Percentiles rank a stretch among this genome's conserved stretches.
Conservation (phyloP, 495 filamentous ascomycete species). For the Penicillium maclennaniae region DNA sequence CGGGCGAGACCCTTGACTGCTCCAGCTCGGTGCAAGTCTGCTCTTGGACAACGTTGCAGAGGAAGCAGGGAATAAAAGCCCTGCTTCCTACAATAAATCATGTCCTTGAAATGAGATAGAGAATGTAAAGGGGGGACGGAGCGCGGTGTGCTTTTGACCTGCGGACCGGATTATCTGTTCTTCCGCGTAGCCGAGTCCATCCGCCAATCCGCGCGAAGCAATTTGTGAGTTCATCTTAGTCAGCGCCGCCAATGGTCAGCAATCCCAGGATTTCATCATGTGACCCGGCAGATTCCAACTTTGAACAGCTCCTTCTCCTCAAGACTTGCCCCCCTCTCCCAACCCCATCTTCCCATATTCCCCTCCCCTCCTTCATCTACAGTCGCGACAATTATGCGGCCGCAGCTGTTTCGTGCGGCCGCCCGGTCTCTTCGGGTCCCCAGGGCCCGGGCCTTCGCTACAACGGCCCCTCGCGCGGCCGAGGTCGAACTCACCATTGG, state of each 20-base stretch:
- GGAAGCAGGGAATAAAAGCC: constrained; percentile 47
- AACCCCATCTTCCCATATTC: constrained; percentile 26
- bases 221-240: constrained; percentile 31
- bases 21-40: constrained; percentile 63
- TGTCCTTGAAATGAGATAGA: constrained; percentile 59
- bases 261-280: constrained; percentile 14
- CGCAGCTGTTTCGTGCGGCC: constrained; percentile 81
- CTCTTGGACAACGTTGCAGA: constrained; percentile 64
- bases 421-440: constrained; percentile 67
- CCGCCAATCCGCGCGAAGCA: constrained; percentile 30
- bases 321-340: constrained; percentile 17
- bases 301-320: constrained; percentile 26
- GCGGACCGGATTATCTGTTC: constrained; percentile 21
- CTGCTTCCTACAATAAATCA: constrained; percentile 88
- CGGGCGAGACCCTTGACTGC: constrained; percentile 48
- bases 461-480: constrained; percentile 65
- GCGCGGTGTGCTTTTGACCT: constrained; percentile 9
- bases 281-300: constrained; percentile 34
- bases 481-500: constrained; percentile 95
- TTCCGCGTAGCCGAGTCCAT: constrained; percentile 31
- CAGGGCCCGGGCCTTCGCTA: constrained; percentile 68
- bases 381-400: constrained; percentile 68
- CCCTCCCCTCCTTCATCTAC: constrained; percentile 32
- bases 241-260: constrained; percentile 29
- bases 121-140: constrained; percentile 35